phyloP scores from a whole-genome alignment of 2,329 filamentous ascomycete genomes.

The Diaporthe capsici region DNA sequence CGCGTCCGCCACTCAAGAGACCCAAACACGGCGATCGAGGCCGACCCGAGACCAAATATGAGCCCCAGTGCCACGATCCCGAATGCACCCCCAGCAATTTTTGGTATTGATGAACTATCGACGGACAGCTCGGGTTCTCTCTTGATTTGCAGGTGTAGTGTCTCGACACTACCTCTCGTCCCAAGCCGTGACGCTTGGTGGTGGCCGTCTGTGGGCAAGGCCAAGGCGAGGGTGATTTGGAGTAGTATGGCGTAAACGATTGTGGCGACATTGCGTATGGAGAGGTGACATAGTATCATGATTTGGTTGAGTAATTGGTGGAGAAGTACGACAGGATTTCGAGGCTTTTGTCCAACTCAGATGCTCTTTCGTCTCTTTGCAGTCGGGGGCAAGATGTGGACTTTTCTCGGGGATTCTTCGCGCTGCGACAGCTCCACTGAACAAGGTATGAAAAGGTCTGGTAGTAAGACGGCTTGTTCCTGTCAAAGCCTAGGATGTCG shows the following conservation, averaged over 20 bases:
- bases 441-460: background rate
- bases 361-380: background rate
- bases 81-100: slow-evolving; percentile 31
- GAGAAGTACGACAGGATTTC: too few relatives aligned
- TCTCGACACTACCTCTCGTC: background rate
- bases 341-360: background rate
- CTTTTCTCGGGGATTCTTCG: background rate
- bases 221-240: background rate
- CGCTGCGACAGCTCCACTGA: slow-evolving; percentile 5
- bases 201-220: slow-evolving; percentile 19
- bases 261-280: slow-evolving; percentile 17
- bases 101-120: slow-evolving; percentile 23
- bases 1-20: slow-evolving; percentile 37
- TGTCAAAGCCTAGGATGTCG: slow-evolving; percentile 23
- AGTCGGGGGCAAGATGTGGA: background rate
- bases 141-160: background rate
- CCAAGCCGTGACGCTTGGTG: background rate
- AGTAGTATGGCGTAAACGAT: slow-evolving; percentile 14
- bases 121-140: background rate
- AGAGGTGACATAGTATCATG: slow-evolving; percentile 32
- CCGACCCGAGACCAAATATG: slow-evolving; percentile 37
- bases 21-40: slow-evolving; percentile 35
- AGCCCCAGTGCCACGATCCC: slow-evolving; percentile 33
- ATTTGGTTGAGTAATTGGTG: background rate
- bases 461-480: slow-evolving; percentile 1